phyloP scores from a whole-genome alignment of 2,329 filamentous ascomycete genomes.

The Exophiala oligosperma region DNA sequence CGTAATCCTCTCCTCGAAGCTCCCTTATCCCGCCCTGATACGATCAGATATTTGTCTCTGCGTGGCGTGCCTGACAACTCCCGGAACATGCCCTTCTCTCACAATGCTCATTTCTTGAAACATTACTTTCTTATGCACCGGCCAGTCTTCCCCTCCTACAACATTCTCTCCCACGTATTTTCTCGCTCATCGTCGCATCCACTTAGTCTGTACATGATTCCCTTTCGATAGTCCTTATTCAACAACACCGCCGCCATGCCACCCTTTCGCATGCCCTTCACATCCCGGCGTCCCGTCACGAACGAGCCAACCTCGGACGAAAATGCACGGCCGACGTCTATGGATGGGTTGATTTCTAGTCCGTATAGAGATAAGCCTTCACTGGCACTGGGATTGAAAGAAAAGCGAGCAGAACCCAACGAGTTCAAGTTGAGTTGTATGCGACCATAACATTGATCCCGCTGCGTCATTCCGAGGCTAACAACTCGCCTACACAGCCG shows the following conservation, averaged over 20 bases:
- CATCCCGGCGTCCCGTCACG: slow-evolving; percentile 51
- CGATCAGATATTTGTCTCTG: no score
- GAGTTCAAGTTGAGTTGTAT: slow-evolving; percentile 81
- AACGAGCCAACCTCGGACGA: slow-evolving; percentile 50
- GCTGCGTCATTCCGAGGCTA: slow-evolving; percentile 30
- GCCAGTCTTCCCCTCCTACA: background rate
- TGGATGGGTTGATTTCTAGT: slow-evolving; percentile 39
- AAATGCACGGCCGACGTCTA: slow-evolving; percentile 48
- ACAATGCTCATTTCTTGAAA: background rate
- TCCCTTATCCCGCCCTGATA: no score
- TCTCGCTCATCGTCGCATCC: slow-evolving; percentile 4
- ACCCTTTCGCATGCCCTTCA: slow-evolving; percentile 70
- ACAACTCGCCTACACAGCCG: slow-evolving; percentile 59
- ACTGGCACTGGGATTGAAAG: slow-evolving; percentile 62
- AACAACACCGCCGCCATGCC: slow-evolving; percentile 53
- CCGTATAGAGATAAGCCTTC: slow-evolving; percentile 52
- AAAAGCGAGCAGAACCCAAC: slow-evolving; percentile 63
- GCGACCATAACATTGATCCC: slow-evolving; percentile 31
- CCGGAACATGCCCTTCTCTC: background rate
- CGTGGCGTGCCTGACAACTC: no score
- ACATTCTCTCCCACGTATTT: slow-evolving; percentile 2
- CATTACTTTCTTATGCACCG: background rate
- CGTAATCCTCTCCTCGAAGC: no score
- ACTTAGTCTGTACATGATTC: slow-evolving; percentile 4
- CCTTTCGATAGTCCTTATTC: slow-evolving; percentile 4